Evolutionary conservation across 345 rosid species (phyloP).

Genomic region (Camelina hispida): DNA sequence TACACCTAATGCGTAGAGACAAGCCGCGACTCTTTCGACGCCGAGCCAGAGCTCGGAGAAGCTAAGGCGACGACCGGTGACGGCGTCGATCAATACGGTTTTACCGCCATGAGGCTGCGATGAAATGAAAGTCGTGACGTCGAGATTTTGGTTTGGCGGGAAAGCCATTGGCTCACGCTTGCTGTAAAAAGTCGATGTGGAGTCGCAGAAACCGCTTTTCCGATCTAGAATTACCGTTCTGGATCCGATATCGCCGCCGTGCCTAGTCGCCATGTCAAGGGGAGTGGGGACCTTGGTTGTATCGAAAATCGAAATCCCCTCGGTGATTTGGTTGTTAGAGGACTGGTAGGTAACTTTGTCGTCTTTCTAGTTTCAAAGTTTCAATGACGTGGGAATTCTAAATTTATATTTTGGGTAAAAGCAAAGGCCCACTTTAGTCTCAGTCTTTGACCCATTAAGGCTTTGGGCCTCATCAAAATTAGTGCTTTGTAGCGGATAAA

Average conservation of each 20-base stretch:
- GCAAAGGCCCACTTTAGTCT: too few species aligned
- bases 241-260: slow-evolving; percentile 18
- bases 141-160: slow-evolving; percentile 60
- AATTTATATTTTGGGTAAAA: too few species aligned
- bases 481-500: too few species aligned
- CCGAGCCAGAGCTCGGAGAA: slow-evolving; percentile 71
- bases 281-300: slow-evolving; percentile 10
- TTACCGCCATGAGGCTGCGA: slow-evolving; percentile 73
- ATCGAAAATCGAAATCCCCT: slow-evolving; percentile 15
- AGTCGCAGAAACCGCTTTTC: slow-evolving; percentile 64
- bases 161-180: slow-evolving; percentile 64
- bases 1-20: slow-evolving; percentile 66
- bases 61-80: slow-evolving; percentile 63
- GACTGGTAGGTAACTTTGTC: too few species aligned
- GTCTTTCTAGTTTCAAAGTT: too few species aligned
- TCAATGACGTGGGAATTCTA: too few species aligned
- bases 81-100: slow-evolving; percentile 80
- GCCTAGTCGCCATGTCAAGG: slow-evolving; percentile 11
- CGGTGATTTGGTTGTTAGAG: slow-evolving; percentile 18
- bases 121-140: slow-evolving; percentile 79
- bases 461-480: too few species aligned
- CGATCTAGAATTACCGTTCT: neutral
- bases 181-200: slow-evolving; percentile 69
- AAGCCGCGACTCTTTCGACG: slow-evolving; percentile 68
- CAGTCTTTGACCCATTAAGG: too few species aligned